Conservation (phyloP, 257 asterid species). For the Solanum medicagineum region DNA sequence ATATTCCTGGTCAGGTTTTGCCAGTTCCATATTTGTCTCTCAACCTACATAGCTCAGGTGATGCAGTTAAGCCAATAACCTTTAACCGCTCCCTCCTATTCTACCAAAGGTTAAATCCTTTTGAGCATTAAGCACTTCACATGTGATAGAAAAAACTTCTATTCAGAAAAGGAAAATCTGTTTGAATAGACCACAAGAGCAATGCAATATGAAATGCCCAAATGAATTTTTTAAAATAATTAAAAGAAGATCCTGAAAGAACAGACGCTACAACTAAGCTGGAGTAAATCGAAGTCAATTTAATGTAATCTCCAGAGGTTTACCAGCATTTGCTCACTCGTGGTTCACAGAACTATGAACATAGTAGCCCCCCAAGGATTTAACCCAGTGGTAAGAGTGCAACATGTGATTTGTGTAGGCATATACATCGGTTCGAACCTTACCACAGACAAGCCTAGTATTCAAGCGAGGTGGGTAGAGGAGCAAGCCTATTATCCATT, state of each 20-base stretch:
- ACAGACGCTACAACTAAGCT: neutral
- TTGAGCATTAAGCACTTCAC: neutral
- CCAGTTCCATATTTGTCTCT: neutral
- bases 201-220: neutral
- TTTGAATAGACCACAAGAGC: too few relatives aligned
- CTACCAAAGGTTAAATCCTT: neutral
- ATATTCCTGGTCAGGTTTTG: neutral
- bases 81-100: neutral
- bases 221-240: neutral
- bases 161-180: too few relatives aligned
- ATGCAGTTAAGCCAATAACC: neutral
- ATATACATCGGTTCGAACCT: neutral
- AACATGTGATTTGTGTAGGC: neutral
- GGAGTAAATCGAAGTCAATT: neutral
- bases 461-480: neutral
- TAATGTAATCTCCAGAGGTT: neutral
- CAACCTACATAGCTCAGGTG: neutral
- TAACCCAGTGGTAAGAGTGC: neutral
- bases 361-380: neutral
- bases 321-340: neutral
- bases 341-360: neutral
- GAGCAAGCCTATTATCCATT: neutral
- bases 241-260: neutral
- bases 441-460: neutral
- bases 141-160: neutral